A percentile compares a stretch with the other conserved stretches of the same genome.
phyloP scores from a whole-genome alignment of 1,139 yeast species.

The Saccharomycopsis hybrid region DNA sequence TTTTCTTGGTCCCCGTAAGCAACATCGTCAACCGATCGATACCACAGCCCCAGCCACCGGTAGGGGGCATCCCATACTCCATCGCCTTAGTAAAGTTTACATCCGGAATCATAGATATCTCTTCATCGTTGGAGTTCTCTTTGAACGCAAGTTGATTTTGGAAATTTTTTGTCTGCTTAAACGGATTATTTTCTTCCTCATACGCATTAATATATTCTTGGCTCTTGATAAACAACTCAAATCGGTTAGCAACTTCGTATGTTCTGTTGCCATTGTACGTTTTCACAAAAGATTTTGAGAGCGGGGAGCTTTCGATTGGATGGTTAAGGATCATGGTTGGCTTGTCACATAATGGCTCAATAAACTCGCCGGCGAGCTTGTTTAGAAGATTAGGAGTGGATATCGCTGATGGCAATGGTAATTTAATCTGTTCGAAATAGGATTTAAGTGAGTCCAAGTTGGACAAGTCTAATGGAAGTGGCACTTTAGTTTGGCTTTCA shows the following conservation, averaged over 20 bases:
- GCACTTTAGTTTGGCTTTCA: slow-evolving; percentile 39
- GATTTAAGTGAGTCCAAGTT: slow-evolving; percentile 33
- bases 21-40: slow-evolving; percentile 84
- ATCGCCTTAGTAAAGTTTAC: slow-evolving; percentile 61
- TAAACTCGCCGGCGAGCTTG: slow-evolving; percentile 48
- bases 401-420: slow-evolving; percentile 35
- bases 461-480: slow-evolving; percentile 37
- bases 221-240: slow-evolving; percentile 77
- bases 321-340: slow-evolving; percentile 81
- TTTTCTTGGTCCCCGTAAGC: slow-evolving; percentile 54
- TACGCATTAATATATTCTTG: slow-evolving; percentile 88
- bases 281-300: slow-evolving; percentile 58
- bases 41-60: slow-evolving; percentile 98
- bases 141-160: slow-evolving; percentile 45
- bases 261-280: slow-evolving; percentile 27
- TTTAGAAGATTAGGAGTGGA: slow-evolving; percentile 61
- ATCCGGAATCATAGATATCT: slow-evolving; percentile 61
- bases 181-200: slow-evolving; percentile 92
- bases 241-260: slow-evolving; percentile 55
- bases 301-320: slow-evolving; percentile 80
- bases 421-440: slow-evolving; percentile 31
- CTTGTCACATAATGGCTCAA: slow-evolving; percentile 55
- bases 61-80: slow-evolving; percentile 95
- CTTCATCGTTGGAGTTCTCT: slow-evolving; percentile 47
- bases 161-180: slow-evolving; percentile 57